Percentiles rank a stretch among this genome's conserved stretches.
Evolutionary conservation across 1,139 yeast genomes (phyloP).

Genomic region (Tardiomyces depauwii): DNA sequence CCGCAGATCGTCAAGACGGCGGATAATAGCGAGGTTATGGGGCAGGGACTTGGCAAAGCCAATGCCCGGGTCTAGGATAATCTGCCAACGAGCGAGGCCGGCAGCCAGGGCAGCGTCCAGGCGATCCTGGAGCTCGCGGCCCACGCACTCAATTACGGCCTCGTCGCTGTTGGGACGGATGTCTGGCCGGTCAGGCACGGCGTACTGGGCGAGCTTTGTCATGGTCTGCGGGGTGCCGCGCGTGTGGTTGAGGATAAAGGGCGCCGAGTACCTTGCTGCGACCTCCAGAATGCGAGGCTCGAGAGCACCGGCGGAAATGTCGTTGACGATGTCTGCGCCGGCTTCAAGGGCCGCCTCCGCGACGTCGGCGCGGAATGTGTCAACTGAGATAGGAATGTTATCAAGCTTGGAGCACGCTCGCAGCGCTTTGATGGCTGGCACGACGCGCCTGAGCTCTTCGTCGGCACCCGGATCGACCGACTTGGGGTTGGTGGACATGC

Average conservation of each 20-base stretch:
- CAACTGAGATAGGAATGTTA: constrained; percentile 55
- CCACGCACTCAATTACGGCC: constrained; percentile 36
- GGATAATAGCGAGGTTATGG: constrained; percentile 60
- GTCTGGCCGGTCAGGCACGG: constrained; percentile 26
- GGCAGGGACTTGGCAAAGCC: constrained; percentile 75
- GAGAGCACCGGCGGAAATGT: constrained; percentile 70
- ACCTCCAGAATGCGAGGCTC: constrained; percentile 58
- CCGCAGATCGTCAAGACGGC: constrained; percentile 31
- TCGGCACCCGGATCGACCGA: constrained; percentile 46
- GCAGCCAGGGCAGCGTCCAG: constrained; percentile 43
- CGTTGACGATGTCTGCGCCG: constrained; percentile 91
- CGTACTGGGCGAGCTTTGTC: constrained; percentile 50
- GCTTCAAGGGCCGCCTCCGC: constrained; percentile 56
- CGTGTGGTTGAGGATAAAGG: constrained; percentile 74
- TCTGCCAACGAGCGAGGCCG: constrained; percentile 83
- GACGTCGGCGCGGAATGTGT: constrained; percentile 69
- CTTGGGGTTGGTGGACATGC: constrained; percentile 86
- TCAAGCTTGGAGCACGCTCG: constrained; percentile 35
- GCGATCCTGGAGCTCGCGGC: constrained; percentile 51
- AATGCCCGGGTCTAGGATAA: constrained; percentile 86
- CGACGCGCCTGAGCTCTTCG: constrained; percentile 54
- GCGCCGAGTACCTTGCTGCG: constrained; percentile 53
- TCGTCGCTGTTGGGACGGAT: constrained; percentile 24
- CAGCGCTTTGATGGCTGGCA: constrained; percentile 58
- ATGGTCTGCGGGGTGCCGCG: constrained; percentile 75